Conservation (phyloP, 2,329 filamentous ascomycete species). For the Westerdykella aurantiaca region DNA sequence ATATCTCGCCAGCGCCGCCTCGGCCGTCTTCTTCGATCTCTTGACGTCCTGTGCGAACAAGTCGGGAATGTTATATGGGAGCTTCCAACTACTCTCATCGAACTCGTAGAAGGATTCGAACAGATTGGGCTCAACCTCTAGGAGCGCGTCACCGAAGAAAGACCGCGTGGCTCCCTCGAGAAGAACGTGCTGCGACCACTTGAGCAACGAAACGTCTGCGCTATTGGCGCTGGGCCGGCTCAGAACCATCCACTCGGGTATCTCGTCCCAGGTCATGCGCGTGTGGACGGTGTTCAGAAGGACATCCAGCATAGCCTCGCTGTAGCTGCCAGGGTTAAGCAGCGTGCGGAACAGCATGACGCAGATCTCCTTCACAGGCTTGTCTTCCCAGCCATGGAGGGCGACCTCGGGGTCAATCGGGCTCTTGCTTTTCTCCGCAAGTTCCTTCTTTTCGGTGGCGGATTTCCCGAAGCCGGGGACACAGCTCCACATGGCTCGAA, state of each 20-base stretch:
- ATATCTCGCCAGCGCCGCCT: background rate
- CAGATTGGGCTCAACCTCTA: conserved; percentile 3
- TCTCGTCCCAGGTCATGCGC: conserved; percentile 1
- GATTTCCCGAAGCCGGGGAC: background rate
- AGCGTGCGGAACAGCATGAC: background rate
- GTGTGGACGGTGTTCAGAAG: conserved; percentile 1
- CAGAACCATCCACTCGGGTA: background rate
- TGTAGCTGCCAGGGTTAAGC: background rate
- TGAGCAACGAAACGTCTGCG: conserved; percentile 1
- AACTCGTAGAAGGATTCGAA: conserved; percentile 1
- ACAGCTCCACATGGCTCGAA: conserved; percentile 1
- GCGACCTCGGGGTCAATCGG: background rate
- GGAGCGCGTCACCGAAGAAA: conserved; percentile 3
- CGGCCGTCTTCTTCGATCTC: background rate
- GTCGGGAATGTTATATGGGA: conserved; percentile 1
- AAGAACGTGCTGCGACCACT: background rate
- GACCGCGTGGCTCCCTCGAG: conserved; percentile 1
- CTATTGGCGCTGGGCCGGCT: background rate
- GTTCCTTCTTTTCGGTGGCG: background rate
- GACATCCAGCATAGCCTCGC: background rate
- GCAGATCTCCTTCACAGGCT: conserved; percentile 2
- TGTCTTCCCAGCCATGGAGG: background rate
- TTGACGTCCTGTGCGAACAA: background rate
- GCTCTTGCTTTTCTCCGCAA: background rate
- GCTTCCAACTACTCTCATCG: conserved; percentile 4